phyloP scores from a whole-genome alignment of 345 rosid species.

The Adansonia digitata region DNA sequence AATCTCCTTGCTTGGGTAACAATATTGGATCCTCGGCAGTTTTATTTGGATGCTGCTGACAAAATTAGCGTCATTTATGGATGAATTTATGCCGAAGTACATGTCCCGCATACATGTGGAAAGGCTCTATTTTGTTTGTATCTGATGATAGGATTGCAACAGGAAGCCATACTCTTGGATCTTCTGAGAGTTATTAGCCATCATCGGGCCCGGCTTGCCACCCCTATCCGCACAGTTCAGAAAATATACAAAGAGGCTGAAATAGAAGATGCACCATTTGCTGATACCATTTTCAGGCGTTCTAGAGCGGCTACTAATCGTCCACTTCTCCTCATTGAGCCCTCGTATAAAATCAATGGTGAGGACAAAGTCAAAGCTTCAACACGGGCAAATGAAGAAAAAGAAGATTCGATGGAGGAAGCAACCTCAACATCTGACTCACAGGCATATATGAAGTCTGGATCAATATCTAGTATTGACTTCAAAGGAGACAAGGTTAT shows the following conservation, averaged over 20 bases:
- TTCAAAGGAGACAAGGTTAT: slow-evolving; percentile 32
- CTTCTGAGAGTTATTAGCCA: slow-evolving; percentile 86
- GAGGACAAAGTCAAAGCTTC: slow-evolving; percentile 57
- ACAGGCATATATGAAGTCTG: slow-evolving; percentile 28
- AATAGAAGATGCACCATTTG: slow-evolving; percentile 58
- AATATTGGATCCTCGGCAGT: neutral
- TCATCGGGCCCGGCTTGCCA: slow-evolving; percentile 87
- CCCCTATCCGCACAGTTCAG: slow-evolving; percentile 87
- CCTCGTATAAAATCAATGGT: slow-evolving; percentile 60
- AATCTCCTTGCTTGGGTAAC: neutral
- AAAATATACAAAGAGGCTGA: slow-evolving; percentile 67
- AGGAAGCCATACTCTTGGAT: slow-evolving; percentile 90
- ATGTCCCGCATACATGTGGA: neutral
- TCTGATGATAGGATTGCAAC: slow-evolving; percentile 29
- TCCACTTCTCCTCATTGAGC: slow-evolving; percentile 65
- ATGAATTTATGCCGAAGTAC: neutral
- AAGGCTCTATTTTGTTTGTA: neutral
- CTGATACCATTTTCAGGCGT: slow-evolving; percentile 47
- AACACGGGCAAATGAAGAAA: slow-evolving; percentile 43
- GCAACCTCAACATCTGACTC: slow-evolving; percentile 26
- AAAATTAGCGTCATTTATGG: neutral
- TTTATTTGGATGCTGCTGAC: neutral
- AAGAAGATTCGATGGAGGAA: slow-evolving; percentile 42
- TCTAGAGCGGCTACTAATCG: slow-evolving; percentile 51
- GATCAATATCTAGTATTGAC: slow-evolving; percentile 23